phyloP scores from a whole-genome alignment of 2,329 filamentous ascomycete species.

The Hypomyces perniciosus region DNA sequence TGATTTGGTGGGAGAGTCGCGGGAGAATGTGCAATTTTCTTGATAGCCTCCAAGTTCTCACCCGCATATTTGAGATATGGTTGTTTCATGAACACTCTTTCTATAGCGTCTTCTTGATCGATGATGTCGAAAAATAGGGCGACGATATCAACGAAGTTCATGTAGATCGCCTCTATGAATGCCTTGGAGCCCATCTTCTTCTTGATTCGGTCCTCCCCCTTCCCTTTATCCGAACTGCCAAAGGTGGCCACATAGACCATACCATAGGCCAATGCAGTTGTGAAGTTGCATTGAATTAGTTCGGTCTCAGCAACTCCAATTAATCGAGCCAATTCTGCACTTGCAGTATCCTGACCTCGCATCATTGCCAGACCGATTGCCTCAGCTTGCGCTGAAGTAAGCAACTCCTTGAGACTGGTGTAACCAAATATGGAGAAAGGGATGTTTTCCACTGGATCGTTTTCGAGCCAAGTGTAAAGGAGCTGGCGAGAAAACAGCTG shows the following conservation, averaged over 20 bases:
- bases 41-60: slow-evolving; percentile 63
- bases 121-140: slow-evolving; percentile 70
- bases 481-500: slow-evolving; percentile 81
- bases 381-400: slow-evolving; percentile 68
- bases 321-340: slow-evolving; percentile 52
- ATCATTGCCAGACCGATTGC: slow-evolving; percentile 75
- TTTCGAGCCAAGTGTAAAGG: slow-evolving; percentile 82
- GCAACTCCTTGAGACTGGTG: slow-evolving; percentile 57
- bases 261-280: slow-evolving; percentile 75
- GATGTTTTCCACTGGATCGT: slow-evolving; percentile 60
- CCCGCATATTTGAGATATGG: slow-evolving; percentile 54
- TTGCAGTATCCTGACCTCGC: slow-evolving; percentile 63
- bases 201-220: slow-evolving; percentile 61
- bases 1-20: slow-evolving; percentile 67
- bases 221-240: slow-evolving; percentile 34
- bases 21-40: slow-evolving; percentile 58
- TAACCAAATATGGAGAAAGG: slow-evolving; percentile 87
- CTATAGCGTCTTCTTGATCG: slow-evolving; percentile 69
- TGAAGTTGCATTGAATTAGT: slow-evolving; percentile 64
- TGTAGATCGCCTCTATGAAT: slow-evolving; percentile 58
- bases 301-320: slow-evolving; percentile 49
- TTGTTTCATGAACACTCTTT: slow-evolving; percentile 58
- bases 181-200: slow-evolving; percentile 61
- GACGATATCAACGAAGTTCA: slow-evolving; percentile 71
- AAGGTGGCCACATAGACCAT: slow-evolving; percentile 53